These are phyloP conservation scores for Eutypa lata DNA, from an alignment of 2,329 filamentous ascomycete genomes.

Conservation along the genomic window DNA sequence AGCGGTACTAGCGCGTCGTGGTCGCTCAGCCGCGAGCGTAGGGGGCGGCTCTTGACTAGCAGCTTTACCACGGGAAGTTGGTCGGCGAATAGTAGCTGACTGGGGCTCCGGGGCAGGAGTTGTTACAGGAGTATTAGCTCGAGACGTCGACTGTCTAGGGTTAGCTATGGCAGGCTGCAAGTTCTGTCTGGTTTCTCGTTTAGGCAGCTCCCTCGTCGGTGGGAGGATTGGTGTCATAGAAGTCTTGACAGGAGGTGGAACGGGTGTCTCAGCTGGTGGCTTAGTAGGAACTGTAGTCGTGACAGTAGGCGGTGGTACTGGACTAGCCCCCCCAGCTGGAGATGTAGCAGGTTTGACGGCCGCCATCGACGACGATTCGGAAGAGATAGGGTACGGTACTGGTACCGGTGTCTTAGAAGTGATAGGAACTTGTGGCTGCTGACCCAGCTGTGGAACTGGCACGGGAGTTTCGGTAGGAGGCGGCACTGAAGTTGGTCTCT, in stretches of 20 bases:
- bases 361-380: constrained; percentile 25
- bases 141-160: constrained; percentile 24
- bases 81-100: constrained; percentile 36
- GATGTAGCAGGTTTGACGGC: constrained; percentile 21
- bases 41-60: constrained; percentile 48
- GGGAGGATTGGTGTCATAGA: constrained; percentile 36
- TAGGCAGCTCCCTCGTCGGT: constrained; percentile 30
- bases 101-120: constrained; percentile 37
- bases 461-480: constrained; percentile 29
- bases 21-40: constrained; percentile 49
- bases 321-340: constrained; percentile 23
- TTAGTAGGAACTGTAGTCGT: constrained; percentile 35
- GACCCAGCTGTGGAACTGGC: constrained; percentile 28
- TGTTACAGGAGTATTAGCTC: constrained; percentile 27
- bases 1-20: constrained; percentile 54
- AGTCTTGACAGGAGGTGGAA: constrained; percentile 33
- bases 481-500: constrained; percentile 29
- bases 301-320: constrained; percentile 31
- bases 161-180: constrained; percentile 28
- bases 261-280: constrained; percentile 38
- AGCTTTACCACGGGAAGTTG: constrained; percentile 51
- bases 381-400: constrained; percentile 23
- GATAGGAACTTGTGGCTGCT: constrained; percentile 16
- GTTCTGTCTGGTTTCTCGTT: constrained; percentile 47
- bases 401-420: constrained; percentile 33